Evolutionary conservation across 495 filamentous ascomycete genomes (phyloP), one percentile per base, ranked within the genome.

Genomic region (Neurospora pannonica): DNA sequence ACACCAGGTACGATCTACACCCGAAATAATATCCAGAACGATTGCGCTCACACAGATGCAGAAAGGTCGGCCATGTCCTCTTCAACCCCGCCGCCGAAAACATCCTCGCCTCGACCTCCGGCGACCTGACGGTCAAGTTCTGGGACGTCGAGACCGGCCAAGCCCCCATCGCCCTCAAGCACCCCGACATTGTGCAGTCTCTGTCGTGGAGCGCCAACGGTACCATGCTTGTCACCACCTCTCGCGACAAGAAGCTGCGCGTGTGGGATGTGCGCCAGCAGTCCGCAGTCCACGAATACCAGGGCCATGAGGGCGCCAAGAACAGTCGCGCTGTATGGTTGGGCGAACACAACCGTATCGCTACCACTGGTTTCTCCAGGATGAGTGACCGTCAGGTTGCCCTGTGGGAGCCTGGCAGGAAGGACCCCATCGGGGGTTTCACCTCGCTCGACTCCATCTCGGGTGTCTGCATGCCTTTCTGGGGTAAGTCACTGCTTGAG

Each of bases 381-480:
- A 98, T 98, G 95, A 98, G 95, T 80, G 97, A 99, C 84, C 90
- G 96, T 19, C 96, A 99, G 80, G 87, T 99, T 79, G 96, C 91
- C 38, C 87, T 98, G 42, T 99, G 96, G 96, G 96, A 99, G 86
- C 89, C 95, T 62, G 91, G 94, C 74, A 89, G 90, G 62, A 91
- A 90, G 38, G 91, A 95, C 75, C 96, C 96, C 21, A 90, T 98
- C 77, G 94, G 92, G 38, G 94, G 94, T 5, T 97, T 97, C 83
- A 89, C 89, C 78, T 91, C 90, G 67, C 86, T 99, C 69, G 97
- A 98, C 82, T 94, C 93, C 36, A 97, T 97, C 76, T 98, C 95
- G 21, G 97, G 97, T 78, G 94, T 99, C 67, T 97, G 93, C 86
- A 98, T 99, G 94, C 96, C 96, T 7, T 99, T 99, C 89, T 99